A percentile compares a stretch with the other conserved stretches of the same genome.
These are phyloP conservation scores for Colletotrichum spaethianum DNA, from an alignment of 2,329 filamentous ascomycete genomes.

Conservation along the genomic window DNA sequence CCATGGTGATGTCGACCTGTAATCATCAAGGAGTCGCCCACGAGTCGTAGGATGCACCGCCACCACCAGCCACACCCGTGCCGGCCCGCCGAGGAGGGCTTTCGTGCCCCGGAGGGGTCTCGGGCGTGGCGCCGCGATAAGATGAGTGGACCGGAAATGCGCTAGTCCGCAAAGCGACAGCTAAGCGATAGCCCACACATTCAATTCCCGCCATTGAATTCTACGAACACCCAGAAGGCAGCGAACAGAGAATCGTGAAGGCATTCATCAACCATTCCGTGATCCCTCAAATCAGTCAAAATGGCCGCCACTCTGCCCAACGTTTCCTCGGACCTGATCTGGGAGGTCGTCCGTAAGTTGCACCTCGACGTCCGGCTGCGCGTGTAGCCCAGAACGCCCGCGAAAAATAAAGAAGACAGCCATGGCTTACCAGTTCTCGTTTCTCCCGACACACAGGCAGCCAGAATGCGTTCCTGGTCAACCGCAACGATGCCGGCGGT, in stretches of 20 bases:
- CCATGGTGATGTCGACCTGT: background rate
- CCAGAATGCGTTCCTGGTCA: constrained; percentile 93
- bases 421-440: constrained; percentile 17
- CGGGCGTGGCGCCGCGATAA: constrained; percentile 18
- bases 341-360: constrained; percentile 93
- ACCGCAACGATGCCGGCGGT: constrained; percentile 85
- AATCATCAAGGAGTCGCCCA: background rate
- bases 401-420: background rate
- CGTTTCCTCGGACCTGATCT: constrained; percentile 92
- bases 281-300: constrained; percentile 62
- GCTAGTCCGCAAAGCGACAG: constrained; percentile 37
- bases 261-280: constrained; percentile 44
- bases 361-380: constrained; percentile 13
- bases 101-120: constrained; percentile 30
- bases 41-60: constrained; percentile 13
- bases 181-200: constrained; percentile 59
- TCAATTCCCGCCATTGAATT: constrained; percentile 45
- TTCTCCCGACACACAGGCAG: constrained; percentile 73
- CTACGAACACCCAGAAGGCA: constrained; percentile 31
- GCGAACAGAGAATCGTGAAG: constrained; percentile 35
- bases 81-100: constrained; percentile 30
- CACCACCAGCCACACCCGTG: constrained; percentile 35
- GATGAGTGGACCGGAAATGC: background rate
- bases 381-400: background rate
- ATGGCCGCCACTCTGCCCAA: constrained; percentile 75